Evolutionary conservation across 2,329 filamentous ascomycete species (phyloP), one percentile per base, ranked within the genome.

Genomic region (Cladosporium sp.): DNA sequence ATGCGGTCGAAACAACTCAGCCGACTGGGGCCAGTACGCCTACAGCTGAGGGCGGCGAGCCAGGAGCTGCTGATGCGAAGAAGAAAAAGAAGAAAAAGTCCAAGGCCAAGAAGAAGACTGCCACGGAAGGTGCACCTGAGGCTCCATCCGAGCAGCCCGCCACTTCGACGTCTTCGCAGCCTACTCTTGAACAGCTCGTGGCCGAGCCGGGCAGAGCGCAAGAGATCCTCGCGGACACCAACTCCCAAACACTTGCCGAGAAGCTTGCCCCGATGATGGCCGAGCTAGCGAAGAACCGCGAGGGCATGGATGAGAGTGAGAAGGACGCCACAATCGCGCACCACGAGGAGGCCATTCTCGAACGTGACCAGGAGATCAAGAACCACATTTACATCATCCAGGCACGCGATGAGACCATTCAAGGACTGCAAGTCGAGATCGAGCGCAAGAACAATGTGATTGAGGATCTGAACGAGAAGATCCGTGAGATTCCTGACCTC

Each of bases 41-140:
- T 12, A 66, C 71, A 11, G 67, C 70, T 1, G 71, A 70, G 28
- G 69, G 54, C 15, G 70, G 68, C 15, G 74, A 76, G 51, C 36
- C 67, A 15, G 68, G 65, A 14, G 57, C 79, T 15, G 78, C 74
- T 15, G 78, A 81, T 12, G 80, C 80, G 67, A 94, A 93, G 80
- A 96, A 92, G 79, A 93, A 92, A 78, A 96, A 93, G 71, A 82
- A 92, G 76, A 96, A 94, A 82, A 97, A 79, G 71, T 80, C 81
- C 63, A 82, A 92, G 76, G 95, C 93, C 81, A 97, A 96, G 85
- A 91, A 93, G 82, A 87, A 86, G 21, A 86, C 64, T 38, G 34
- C 65, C 51, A 84, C 36, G 87, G 86, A 69, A 77, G 71, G 64
- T 38, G 68, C 66, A 6, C 65, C 67, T 21, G 51, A 67, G 36